Percentiles rank a stretch among this genome's conserved stretches.
phyloP scores from a whole-genome alignment of 345 rosid genomes.

The Zanthoxylum bungeanum region DNA sequence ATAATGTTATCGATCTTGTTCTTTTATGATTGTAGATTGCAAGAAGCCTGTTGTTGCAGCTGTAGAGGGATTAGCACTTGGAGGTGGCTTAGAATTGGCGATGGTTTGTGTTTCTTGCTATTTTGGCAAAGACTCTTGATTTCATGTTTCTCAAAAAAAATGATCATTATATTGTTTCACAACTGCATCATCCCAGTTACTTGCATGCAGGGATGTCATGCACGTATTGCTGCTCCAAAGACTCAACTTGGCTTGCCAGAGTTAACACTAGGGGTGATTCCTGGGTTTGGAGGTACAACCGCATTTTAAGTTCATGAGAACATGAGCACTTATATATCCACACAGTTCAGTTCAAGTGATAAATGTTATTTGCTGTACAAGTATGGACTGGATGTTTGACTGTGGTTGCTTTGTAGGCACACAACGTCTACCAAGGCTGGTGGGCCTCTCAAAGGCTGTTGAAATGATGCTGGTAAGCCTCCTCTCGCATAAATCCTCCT shows the following conservation, averaged over 20 bases:
- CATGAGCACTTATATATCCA: background rate
- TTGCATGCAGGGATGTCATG: constrained; percentile 75
- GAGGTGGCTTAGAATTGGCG: constrained; percentile 94
- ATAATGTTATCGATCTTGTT: constrained; percentile 15
- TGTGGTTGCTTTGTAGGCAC: constrained; percentile 54
- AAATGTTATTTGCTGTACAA: constrained; percentile 6
- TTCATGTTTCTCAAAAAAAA: background rate
- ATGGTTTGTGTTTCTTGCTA: constrained; percentile 49
- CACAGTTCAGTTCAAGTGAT: constrained; percentile 7
- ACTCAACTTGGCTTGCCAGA: constrained; percentile 91
- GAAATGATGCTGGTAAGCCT: constrained; percentile 79
- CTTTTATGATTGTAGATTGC: constrained; percentile 43
- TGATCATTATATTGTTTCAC: no score
- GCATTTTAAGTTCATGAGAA: constrained; percentile 15
- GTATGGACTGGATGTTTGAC: constrained; percentile 13
- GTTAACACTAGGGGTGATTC: constrained; percentile 83
- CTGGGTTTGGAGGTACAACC: constrained; percentile 87
- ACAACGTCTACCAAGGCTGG: constrained; percentile 95
- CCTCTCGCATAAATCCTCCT: no score
- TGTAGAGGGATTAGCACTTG: constrained; percentile 93
- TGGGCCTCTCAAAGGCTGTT: constrained; percentile 83
- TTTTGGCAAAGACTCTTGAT: background rate
- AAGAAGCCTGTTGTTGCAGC: constrained; percentile 97
- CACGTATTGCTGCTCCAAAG: constrained; percentile 75
- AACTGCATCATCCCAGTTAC: constrained; percentile 1